A percentile compares a stretch with the other conserved stretches of the same genome.
These are phyloP conservation scores for Gorgonomyces haynaldii DNA, from an alignment of 192 early-diverging fungal genomes.

Conservation along the genomic window DNA sequence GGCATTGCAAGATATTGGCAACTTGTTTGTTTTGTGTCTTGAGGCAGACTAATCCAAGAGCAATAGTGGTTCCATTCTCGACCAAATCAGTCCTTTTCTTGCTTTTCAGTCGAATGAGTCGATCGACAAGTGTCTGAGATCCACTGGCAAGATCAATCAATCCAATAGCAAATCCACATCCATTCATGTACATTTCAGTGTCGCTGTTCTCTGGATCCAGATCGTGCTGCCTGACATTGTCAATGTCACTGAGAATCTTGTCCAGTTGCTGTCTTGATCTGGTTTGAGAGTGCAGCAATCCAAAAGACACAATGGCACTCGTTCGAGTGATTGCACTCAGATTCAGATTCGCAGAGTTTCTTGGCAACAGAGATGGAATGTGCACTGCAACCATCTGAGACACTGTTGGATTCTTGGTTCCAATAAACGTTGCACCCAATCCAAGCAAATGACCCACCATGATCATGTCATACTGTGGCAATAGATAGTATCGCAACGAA, in stretches of 20 bases:
- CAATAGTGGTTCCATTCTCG: slow-evolving; percentile 55
- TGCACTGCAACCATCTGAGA: slow-evolving; percentile 65
- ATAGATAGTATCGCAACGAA: slow-evolving; percentile 49
- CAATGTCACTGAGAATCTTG: slow-evolving; percentile 63
- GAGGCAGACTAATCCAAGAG: slow-evolving; percentile 73
- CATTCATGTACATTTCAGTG: slow-evolving; percentile 16
- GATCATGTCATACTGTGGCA: slow-evolving; percentile 52
- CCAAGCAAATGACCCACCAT: slow-evolving; percentile 69
- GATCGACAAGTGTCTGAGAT: slow-evolving; percentile 10
- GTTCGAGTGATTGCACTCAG: slow-evolving; percentile 54
- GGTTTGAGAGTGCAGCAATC: slow-evolving; percentile 60
- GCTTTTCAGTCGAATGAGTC: slow-evolving; percentile 14
- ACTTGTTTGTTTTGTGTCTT: slow-evolving; percentile 60
- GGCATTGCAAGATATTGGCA: slow-evolving; percentile 54
- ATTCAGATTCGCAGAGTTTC: slow-evolving; percentile 45
- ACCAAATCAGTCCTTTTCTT: not conserved
- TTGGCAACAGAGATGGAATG: slow-evolving; percentile 58
- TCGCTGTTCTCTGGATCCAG: not conserved
- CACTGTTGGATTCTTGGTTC: slow-evolving; percentile 48
- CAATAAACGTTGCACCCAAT: slow-evolving; percentile 53
- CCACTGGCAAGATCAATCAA: slow-evolving; percentile 65
- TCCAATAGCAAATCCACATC: slow-evolving; percentile 69
- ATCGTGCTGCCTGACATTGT: slow-evolving; percentile 16
- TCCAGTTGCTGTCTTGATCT: slow-evolving; percentile 59
- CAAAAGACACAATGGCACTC: slow-evolving; percentile 63